Conservation (phyloP, 139 green algal genomes). For the Raphidocelis subcapitata region DNA sequence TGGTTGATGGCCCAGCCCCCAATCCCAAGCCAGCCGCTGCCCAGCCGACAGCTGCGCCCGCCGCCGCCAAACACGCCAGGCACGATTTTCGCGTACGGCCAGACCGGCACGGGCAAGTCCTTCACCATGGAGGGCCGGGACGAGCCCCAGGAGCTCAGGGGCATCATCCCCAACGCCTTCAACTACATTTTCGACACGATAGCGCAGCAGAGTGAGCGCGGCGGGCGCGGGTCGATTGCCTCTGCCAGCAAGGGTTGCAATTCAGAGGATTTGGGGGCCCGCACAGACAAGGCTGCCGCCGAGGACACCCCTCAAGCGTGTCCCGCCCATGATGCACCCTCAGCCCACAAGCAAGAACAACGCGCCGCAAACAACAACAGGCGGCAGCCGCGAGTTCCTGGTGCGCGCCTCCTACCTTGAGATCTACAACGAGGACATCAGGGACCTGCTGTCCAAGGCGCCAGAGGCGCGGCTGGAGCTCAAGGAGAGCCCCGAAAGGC, state of each 20-base stretch:
- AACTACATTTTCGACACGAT: conserved; percentile 75
- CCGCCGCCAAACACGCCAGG: no score
- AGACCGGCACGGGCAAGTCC: conserved; percentile 85
- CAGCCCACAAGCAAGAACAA: no score
- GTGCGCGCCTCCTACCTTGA: conserved; percentile 79
- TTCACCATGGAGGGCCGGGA: conserved; percentile 83
- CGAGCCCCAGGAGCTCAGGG: conserved; percentile 55
- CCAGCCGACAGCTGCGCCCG: no score
- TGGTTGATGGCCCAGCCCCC: no score
- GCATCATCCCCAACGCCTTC: conserved; percentile 78
- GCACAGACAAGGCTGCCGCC: no score
- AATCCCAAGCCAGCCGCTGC: no score
- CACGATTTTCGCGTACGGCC: conserved; percentile 82
- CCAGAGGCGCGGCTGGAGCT: conserved; percentile 64
- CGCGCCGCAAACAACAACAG: no score
- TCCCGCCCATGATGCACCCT: no score
- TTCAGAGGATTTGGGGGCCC: no score
- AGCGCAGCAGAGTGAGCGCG: conserved; percentile 42
- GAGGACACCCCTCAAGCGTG: no score
- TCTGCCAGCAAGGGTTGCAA: no score
- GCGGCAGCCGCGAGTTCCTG: conserved; percentile 66
- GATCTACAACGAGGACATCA: conserved; percentile 86
- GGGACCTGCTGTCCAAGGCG: conserved; percentile 70
- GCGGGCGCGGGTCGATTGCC: no score
- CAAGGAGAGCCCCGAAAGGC: conserved; percentile 60